Base-by-base conservation (phyloP, 2,329 filamentous ascomycete genomes). In the Ophiostoma pallidulum region DNA sequence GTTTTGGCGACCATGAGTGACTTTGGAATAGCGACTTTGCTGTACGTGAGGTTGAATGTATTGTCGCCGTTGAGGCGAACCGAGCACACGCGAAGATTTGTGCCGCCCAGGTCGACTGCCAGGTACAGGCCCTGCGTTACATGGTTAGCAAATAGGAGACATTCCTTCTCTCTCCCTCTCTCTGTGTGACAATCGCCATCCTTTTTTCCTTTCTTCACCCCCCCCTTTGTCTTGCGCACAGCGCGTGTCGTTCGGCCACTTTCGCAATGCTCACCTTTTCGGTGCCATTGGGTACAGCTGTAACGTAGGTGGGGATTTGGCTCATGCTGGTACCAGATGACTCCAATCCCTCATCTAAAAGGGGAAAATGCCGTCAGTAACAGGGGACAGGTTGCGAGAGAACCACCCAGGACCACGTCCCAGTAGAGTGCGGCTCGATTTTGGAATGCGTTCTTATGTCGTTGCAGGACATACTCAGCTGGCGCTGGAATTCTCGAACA, bases 251-350 rank as follows among this genome's bases (percentile, higher is more conserved):
- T 14, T n/a, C 18, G n/a, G 12, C 4, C 13, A 20, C 14, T 14
- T 20, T 47, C 24, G 9, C 26, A 13, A 7, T 9, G 28, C 55
- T 49, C 26, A 91, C 89, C 82, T 96, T 94, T 70, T 98, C 92
- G 4, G 90, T 96, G 58, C 92, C 92, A 75, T 97, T 92, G 62
- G 92, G 92, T 24, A 97, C 90, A 31, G 80, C 84, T 1, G 92
- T 97, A 56, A 98, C 91, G 66, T 95, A 98, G 36, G 90, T 95
- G 8, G 92, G 92, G 60, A 98, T 97, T 70, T 97, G 92, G 69
- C 86, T 91, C 71, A 98, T 69, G 57, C 84, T 89, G 28, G 86
- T 83, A 53, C 82, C 83, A 58, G 90, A 80, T 59, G 82, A 80
- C 51, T 78, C 69, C 56, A 97, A 70, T 24, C 92, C 92, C 71